phyloP scores from a whole-genome alignment of 139 green algal genomes.

The Penium margaritaceum region DNA sequence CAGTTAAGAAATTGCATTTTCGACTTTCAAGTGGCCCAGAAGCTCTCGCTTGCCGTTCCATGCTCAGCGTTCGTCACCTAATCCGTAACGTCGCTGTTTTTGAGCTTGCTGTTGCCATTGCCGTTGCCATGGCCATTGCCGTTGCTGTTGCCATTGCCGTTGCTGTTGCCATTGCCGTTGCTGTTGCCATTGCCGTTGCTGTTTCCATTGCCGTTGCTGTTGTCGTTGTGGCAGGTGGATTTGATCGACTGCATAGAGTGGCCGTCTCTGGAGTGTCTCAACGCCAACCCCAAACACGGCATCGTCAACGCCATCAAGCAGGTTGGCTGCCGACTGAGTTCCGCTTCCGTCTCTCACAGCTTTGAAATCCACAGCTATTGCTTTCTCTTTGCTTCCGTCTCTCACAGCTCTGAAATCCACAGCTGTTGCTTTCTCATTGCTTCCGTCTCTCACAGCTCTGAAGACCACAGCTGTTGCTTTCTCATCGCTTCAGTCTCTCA shows the following conservation, averaged over 20 bases:
- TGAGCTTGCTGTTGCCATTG: too few relatives aligned
- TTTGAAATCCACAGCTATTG: background rate
- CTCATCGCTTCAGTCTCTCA: background rate
- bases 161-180: too few relatives aligned
- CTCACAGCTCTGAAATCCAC: background rate
- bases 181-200: too few relatives aligned
- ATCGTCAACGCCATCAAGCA: constrained; percentile 57
- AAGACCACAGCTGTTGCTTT: background rate
- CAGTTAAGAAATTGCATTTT: too few relatives aligned
- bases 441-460: background rate
- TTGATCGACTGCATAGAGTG: constrained; percentile 74
- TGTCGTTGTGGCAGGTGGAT: constrained; percentile 47
- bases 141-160: too few relatives aligned
- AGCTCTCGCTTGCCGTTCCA: too few relatives aligned
- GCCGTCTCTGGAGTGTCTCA: constrained; percentile 66
- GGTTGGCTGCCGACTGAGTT: constrained; percentile 21
- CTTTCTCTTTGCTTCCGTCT: background rate
- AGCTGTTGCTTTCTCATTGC: background rate
- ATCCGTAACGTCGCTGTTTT: too few relatives aligned
- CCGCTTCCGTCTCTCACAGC: background rate
- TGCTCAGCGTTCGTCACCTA: too few relatives aligned
- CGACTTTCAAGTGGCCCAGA: too few relatives aligned
- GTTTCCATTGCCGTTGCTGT: background rate
- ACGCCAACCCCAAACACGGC: constrained; percentile 56
- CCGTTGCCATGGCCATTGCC: too few relatives aligned